Base-by-base conservation (phyloP, 768 basidiomycete genomes). In the Rhizopogon vulgaris region DNA sequence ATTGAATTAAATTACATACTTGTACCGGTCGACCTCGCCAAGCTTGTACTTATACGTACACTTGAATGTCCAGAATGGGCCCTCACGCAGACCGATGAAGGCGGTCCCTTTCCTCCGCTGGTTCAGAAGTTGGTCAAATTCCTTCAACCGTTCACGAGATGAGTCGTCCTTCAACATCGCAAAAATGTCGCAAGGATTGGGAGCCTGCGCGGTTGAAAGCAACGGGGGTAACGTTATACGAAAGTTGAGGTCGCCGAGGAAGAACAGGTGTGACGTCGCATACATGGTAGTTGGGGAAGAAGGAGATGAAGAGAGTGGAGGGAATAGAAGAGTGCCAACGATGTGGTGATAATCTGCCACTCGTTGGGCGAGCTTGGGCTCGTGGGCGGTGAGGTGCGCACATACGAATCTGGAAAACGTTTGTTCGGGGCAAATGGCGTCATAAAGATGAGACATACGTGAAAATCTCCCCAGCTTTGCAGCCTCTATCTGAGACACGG, bases 201-300 rank as follows among this genome's bases (percentile, higher is more conserved):
- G 62, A 49, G 63, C 57, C 22, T 62, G 60, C 25, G 66, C 67
- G 22, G 82, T 71, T 24, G 78, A 70, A 62, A 84, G 78, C 22
- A 76, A 69, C 41, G 75, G 56, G 0, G 89, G 84, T 14, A 86
- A 59, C n/a, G 77, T 73, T 14, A 98, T 67, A 14, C 94, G 83
- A 68, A 94, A 96, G 69, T 97, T 97, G 56, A 96, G 79, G 69
- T 97, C 94, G 6, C 95, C 95, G 32, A 96, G 77, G 65, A 96
- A 77, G 76, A 97, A 96, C 1, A 96, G 76, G 66, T 97, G 91
- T 11, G 91, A 90, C 0, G 93, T 87, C 40, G 83, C 75, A 71
- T 89, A 93, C 41, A 97, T 78, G 10, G 83, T 86, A 43, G 82
- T 80, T 5, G 73, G 69, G 10, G 59, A 60, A 0, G 76, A 67